Conservation (phyloP, 2,329 filamentous ascomycete species). For the Alternaria alternata region DNA sequence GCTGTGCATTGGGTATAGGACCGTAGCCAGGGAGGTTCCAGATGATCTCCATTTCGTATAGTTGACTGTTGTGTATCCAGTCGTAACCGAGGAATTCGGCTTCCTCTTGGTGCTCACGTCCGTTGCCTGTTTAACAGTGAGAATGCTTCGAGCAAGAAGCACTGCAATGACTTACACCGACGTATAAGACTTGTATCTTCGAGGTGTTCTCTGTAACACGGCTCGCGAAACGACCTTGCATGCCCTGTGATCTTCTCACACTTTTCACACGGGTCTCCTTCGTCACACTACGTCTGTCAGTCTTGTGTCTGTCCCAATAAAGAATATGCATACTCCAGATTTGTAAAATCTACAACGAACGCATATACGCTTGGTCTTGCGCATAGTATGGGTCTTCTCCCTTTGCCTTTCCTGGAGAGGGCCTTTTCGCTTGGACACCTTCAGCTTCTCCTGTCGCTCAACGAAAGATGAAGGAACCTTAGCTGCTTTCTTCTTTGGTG, state of each 20-base stretch:
- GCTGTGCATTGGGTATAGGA: slow-evolving; percentile 34
- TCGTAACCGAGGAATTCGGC: slow-evolving; percentile 43
- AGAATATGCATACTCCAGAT: slow-evolving; percentile 32
- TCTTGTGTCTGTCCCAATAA: not conserved
- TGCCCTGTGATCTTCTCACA: slow-evolving; percentile 42
- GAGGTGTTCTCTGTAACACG: slow-evolving; percentile 45
- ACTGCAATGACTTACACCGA: slow-evolving; percentile 32
- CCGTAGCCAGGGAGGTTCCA: slow-evolving; percentile 49
- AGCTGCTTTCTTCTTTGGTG: slow-evolving; percentile 36
- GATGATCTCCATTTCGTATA: slow-evolving; percentile 43
- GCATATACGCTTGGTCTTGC: slow-evolving; percentile 44
- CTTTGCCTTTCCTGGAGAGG: slow-evolving; percentile 38
- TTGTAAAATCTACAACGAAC: slow-evolving; percentile 50
- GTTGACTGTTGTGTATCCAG: slow-evolving; percentile 36
- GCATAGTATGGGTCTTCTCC: slow-evolving; percentile 47
- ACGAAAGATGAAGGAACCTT: slow-evolving; percentile 46
- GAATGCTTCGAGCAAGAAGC: not conserved
- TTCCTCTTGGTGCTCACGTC: slow-evolving; percentile 46
- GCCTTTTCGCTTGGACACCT: slow-evolving; percentile 43
- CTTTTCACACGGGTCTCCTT: slow-evolving; percentile 42
- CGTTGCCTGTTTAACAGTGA: slow-evolving; percentile 41
- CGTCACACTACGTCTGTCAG: slow-evolving; percentile 40
- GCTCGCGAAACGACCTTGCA: slow-evolving; percentile 43
- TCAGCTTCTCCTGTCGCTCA: slow-evolving; percentile 44
- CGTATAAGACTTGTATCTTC: slow-evolving; percentile 44